These are phyloP conservation scores for Nephelium lappaceum DNA, from an alignment of 345 rosid genomes.

Conservation along the genomic window DNA sequence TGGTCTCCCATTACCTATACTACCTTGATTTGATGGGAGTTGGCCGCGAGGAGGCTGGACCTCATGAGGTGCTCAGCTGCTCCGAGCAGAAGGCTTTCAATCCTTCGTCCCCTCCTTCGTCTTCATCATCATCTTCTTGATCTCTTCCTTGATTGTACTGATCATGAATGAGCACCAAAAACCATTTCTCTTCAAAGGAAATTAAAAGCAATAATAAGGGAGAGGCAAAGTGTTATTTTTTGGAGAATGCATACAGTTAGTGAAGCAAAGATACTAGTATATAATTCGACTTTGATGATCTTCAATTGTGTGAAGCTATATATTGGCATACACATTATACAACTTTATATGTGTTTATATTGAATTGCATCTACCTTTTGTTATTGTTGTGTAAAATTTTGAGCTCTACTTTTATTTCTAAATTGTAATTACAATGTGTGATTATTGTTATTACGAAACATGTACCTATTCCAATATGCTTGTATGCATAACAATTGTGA, in stretches of 20 bases:
- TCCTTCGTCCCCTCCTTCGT: slow-evolving; percentile 35
- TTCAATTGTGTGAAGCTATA: background rate
- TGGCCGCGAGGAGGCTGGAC: slow-evolving; percentile 89
- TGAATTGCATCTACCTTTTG: background rate
- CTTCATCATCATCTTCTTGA: slow-evolving; percentile 32
- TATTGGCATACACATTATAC: background rate
- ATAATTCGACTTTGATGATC: background rate
- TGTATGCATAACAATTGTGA: too few species aligned
- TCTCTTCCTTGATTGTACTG: background rate
- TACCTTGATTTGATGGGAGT: slow-evolving; percentile 86
- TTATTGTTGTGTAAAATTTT: slow-evolving; percentile 1
- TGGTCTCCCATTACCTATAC: slow-evolving; percentile 67
- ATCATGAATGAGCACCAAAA: background rate
- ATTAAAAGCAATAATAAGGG: background rate
- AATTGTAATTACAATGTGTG: background rate
- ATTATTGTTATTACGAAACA: background rate
- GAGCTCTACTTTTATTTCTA: background rate
- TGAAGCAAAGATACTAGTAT: background rate
- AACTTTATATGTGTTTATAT: background rate
- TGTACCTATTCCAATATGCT: background rate
- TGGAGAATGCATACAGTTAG: background rate
- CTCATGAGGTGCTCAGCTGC: slow-evolving; percentile 71
- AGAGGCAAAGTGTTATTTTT: background rate
- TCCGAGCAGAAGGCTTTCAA: slow-evolving; percentile 69
- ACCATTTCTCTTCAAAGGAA: background rate